Evolutionary conservation across 345 rosid genomes (phyloP), one percentile per base, ranked within the genome.

Genomic region (Cardamine occulta): DNA sequence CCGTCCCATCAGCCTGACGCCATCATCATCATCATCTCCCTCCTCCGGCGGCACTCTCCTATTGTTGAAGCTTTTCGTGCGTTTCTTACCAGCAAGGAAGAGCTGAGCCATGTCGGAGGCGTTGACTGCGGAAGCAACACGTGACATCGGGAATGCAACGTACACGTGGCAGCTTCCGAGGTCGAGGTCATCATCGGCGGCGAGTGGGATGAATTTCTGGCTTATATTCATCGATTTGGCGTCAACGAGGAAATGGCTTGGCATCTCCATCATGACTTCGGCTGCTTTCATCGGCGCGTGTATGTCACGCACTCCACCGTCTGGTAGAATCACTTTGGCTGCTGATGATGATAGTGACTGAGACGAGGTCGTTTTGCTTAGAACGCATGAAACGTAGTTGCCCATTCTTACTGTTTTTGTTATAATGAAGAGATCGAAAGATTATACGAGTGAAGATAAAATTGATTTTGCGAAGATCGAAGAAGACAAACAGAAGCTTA

Each of bases 221-320:
- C 91, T 93, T 8, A 83, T 58, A 26, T 79, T 84, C 14, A 93
- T 87, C 0, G 94, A 87, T 35, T 72, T 83, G 2, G 93, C 78
- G 70, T 91, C 85, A 0, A 81, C 83, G 2, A 93, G 61, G 86
- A 93, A 93, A 85, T 76, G 81, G 67, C 79, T 88, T 0, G 98
- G 93, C 5, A 78, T 83, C 69, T 91, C 98, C n/a, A 93, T 68
- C 97, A 93, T 93, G 57, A 91, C 79, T 82, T 93, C 98, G 0
- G 97, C 98, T 0, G 93, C 98, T 53, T 84, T 91, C 48, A 79
- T 75, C 8, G 88, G 89, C 7, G 72, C 75, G 29, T 79, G 56
- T 56, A 93, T 69, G 26, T 83, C 87, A 79, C 73, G 78, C 31
- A 91, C 65, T 54, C 81, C 91, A 9, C 97, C 91, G 60, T 80